These are phyloP conservation scores for Cajanus cajan DNA, from an alignment of 306 rosid genomes.

Conservation along the genomic window DNA sequence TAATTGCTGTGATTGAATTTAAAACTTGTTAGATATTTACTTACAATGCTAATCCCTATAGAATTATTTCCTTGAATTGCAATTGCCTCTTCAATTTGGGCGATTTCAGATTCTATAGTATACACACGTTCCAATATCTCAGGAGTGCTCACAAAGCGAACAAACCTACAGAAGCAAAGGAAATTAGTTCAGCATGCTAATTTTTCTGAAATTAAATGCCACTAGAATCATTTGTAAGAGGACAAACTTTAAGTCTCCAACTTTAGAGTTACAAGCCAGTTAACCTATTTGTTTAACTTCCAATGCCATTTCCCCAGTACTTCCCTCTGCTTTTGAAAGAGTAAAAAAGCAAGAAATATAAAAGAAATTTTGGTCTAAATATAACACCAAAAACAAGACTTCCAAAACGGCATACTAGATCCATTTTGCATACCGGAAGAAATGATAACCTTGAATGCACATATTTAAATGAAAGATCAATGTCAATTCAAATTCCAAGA, in stretches of 20 bases:
- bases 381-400: neutral
- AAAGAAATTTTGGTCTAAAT: neutral
- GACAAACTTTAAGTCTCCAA: conserved; percentile 12
- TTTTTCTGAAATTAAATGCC: neutral
- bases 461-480: conserved; percentile 8
- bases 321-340: conserved; percentile 5
- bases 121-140: conserved; percentile 92
- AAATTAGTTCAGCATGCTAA: conserved; percentile 19
- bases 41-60: conserved; percentile 52
- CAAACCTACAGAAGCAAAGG: conserved; percentile 60
- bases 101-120: conserved; percentile 76
- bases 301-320: conserved; percentile 26
- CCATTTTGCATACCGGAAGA: conserved; percentile 2
- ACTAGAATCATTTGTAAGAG: neutral
- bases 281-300: neutral
- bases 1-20: neutral
- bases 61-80: conserved; percentile 78
- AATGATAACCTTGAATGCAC: conserved; percentile 15
- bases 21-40: conserved; percentile 32
- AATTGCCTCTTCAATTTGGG: conserved; percentile 90
- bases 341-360: conserved; percentile 5
- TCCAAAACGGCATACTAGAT: conserved; percentile 8
- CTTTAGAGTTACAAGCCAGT: conserved; percentile 19
- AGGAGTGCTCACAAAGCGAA: conserved; percentile 93
- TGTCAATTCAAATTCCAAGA: conserved; percentile 17